These are phyloP conservation scores for Lithospermum erythrorhizon DNA, from an alignment of 257 asterid genomes.

Conservation along the genomic window DNA sequence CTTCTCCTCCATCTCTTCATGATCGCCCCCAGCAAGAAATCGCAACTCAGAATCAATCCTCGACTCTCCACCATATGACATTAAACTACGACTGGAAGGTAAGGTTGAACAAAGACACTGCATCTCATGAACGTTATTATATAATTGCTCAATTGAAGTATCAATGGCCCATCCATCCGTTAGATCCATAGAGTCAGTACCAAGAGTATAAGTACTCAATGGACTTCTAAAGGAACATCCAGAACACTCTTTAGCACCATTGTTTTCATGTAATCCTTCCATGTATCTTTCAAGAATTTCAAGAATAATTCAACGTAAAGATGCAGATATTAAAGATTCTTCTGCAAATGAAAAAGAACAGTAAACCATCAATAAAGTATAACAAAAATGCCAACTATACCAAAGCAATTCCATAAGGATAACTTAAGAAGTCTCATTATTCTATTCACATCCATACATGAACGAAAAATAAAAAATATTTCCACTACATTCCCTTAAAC, in stretches of 20 bases:
- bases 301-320: background rate
- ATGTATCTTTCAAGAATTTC: constrained; percentile 31
- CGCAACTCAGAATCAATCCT: constrained; percentile 79
- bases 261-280: constrained; percentile 29
- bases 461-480: too few relatives aligned
- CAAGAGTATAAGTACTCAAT: constrained; percentile 50
- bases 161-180: constrained; percentile 34
- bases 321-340: constrained; percentile 8
- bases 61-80: constrained; percentile 83
- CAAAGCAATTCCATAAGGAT: background rate
- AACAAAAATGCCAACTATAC: background rate
- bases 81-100: constrained; percentile 59
- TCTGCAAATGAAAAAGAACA: background rate
- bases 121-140: constrained; percentile 72
- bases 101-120: constrained; percentile 84
- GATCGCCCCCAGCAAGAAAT: constrained; percentile 65
- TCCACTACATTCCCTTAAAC: too few relatives aligned
- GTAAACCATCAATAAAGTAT: background rate
- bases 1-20: constrained; percentile 23
- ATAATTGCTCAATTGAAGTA: constrained; percentile 63
- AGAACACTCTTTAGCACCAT: constrained; percentile 10
- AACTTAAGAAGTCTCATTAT: constrained; percentile 8
- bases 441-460: constrained; percentile 3
- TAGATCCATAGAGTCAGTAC: constrained; percentile 55
- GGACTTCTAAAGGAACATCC: constrained; percentile 80